phyloP scores from a whole-genome alignment of 306 rosid genomes.

The Spatholobus suberectus region DNA sequence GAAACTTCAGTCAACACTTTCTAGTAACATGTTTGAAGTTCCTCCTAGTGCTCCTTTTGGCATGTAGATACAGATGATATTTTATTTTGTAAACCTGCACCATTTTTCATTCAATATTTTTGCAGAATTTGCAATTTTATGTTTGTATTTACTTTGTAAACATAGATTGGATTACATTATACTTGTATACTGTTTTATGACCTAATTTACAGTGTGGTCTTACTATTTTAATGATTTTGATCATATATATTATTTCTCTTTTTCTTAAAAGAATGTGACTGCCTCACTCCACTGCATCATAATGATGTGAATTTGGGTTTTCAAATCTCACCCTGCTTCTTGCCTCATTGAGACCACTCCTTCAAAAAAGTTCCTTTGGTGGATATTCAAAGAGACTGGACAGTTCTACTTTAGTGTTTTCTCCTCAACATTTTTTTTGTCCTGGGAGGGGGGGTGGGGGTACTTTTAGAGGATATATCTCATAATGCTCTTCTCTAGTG shows the following conservation, averaged over 20 bases:
- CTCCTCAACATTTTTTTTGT: not conserved
- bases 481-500: not conserved
- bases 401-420: not conserved
- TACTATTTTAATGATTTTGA: not conserved
- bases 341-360: too few species aligned
- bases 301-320: not conserved
- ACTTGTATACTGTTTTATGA: not conserved
- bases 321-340: not conserved
- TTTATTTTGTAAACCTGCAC: not conserved
- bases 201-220: not conserved
- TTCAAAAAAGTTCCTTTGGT: not conserved
- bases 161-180: not conserved
- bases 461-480: not conserved
- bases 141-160: not conserved
- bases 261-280: not conserved
- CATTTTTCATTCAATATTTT: not conserved
- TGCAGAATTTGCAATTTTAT: not conserved
- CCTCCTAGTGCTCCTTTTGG: not conserved
- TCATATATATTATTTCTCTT: not conserved
- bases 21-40: not conserved
- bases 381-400: not conserved
- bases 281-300: not conserved
- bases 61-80: not conserved
- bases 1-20: constrained; percentile 18
- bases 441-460: too few species aligned